Base-by-base conservation (phyloP, 805 yeast species). In the Candida golubevii region DNA sequence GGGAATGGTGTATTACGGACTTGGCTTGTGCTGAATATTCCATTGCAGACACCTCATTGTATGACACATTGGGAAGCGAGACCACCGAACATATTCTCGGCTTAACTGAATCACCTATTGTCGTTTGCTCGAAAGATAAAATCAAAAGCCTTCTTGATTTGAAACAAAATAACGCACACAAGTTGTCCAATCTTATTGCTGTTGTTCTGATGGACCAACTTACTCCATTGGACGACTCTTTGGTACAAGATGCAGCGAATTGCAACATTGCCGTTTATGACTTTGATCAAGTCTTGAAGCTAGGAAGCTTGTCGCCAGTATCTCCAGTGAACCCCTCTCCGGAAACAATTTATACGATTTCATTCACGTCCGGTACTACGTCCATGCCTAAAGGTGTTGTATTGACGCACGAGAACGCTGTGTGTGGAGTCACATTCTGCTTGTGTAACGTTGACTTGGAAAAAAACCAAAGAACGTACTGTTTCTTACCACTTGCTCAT, bases 331-430 rank as follows among this genome's bases (percentile, higher is more conserved):
- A 61, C 23, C 72, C 74, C 8, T 53, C 52, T 37, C 57, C 64
- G 15, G 66, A 68, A 10, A 51, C 72, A 10, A 48, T 63, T 23
- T 69, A 62, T 51, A 70, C 76, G 18, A 68, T 72, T 28, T 67
- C 72, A 15, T 72, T 73, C 46, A 67, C 76, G 37, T 83, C 86
- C 7, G 74, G 78, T 35, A 82, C 88, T 18, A 80, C 86, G n/a
- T 77, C 82, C 35, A 55, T 63, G 43, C 88, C 91, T 49, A 86
- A 85, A 67, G 91, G 91, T 55, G 91, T 83, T 26, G 78, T 80
- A 28, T 66, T 83, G 49, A 41, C 52, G 8, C 54, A 52, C 34
- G 48, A 33, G 15, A 46, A 43, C 18, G 54, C 53, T 13, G 53
- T 50, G 7, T 42, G 51, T 9, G 44, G 47, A 1, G 46, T 46